phyloP scores from a whole-genome alignment of 2,329 filamentous ascomycete genomes.

The Nemania serpens region DNA sequence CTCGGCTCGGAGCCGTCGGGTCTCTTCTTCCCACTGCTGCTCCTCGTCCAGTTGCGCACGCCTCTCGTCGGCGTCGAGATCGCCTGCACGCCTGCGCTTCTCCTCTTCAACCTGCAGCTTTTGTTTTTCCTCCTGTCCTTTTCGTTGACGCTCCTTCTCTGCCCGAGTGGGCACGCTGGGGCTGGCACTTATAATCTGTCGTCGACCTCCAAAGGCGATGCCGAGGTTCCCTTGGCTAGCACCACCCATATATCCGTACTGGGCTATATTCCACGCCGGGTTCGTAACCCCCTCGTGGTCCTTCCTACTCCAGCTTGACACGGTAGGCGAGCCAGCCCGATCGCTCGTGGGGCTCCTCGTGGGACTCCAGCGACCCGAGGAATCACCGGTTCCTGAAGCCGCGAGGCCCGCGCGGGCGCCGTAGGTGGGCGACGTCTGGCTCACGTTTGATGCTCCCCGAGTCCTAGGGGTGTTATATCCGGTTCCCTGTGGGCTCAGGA shows the following conservation, averaged over 20 bases:
- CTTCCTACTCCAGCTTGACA: slow-evolving; percentile 90
- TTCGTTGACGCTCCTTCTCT: slow-evolving; percentile 77
- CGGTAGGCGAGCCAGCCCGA: slow-evolving; percentile 57
- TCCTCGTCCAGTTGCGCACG: slow-evolving; percentile 66
- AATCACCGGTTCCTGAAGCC: slow-evolving; percentile 59
- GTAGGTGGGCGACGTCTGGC: slow-evolving; percentile 60
- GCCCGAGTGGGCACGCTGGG: slow-evolving; percentile 80
- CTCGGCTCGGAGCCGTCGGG: slow-evolving; percentile 61
- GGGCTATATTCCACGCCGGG: slow-evolving; percentile 97
- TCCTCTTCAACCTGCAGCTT: slow-evolving; percentile 59
- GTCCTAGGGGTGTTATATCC: slow-evolving; percentile 56
- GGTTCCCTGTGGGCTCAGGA: slow-evolving; percentile 69
- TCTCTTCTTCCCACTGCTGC: slow-evolving; percentile 68
- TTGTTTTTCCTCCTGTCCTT: slow-evolving; percentile 62
- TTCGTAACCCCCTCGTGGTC: slow-evolving; percentile 78
- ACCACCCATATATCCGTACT: slow-evolving; percentile 98
- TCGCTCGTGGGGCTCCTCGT: slow-evolving; percentile 63
- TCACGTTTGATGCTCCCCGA: slow-evolving; percentile 60
- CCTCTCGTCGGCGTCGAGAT: slow-evolving; percentile 64
- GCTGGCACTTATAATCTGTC: slow-evolving; percentile 86
- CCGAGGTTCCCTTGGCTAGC: slow-evolving; percentile 95
- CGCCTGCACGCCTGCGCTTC: slow-evolving; percentile 51
- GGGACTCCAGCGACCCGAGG: slow-evolving; percentile 64
- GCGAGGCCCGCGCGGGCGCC: slow-evolving; percentile 47
- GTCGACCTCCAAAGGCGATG: slow-evolving; percentile 85